phyloP scores from a whole-genome alignment of 1,139 yeast genomes.

The Arxiozyma telluris region DNA sequence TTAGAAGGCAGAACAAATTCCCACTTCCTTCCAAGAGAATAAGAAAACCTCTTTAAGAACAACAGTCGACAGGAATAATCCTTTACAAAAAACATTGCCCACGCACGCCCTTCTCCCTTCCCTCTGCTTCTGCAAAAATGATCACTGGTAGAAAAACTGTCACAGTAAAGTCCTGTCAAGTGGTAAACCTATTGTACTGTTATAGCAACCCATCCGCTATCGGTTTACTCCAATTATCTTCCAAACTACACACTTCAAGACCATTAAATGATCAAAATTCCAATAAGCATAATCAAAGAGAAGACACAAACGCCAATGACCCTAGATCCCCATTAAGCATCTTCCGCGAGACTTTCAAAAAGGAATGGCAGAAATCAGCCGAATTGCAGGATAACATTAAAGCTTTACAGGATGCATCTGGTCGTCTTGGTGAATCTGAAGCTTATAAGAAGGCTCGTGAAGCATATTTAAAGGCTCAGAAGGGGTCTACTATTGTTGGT shows the following conservation, averaged over 20 bases:
- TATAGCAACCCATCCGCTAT: not conserved
- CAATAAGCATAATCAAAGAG: not conserved
- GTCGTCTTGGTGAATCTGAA: slow-evolving; percentile 86
- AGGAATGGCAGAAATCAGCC: slow-evolving; percentile 82
- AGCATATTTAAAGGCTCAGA: slow-evolving; percentile 81
- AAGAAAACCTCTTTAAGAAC: too few species aligned
- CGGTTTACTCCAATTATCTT: not conserved
- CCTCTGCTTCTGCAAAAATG: too few species aligned
- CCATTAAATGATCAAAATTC: not conserved
- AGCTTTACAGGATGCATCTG: slow-evolving; percentile 94
- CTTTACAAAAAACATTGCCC: too few species aligned
- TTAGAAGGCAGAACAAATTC: too few species aligned
- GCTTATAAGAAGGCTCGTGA: slow-evolving; percentile 90
- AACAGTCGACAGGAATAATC: not conserved
- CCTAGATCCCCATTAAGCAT: slow-evolving; percentile 67
- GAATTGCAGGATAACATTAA: slow-evolving; percentile 90
- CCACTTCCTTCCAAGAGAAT: not conserved
- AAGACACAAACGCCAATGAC: not conserved
- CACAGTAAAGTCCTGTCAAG: not conserved
- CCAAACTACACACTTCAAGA: not conserved
- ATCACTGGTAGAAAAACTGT: not conserved
- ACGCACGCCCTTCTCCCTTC: not conserved
- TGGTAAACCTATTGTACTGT: not conserved
- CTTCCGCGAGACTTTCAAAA: slow-evolving; percentile 82
- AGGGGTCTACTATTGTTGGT: slow-evolving; percentile 73